phyloP scores from a whole-genome alignment of 2,329 filamentous ascomycete genomes.

The Ustulina deusta region DNA sequence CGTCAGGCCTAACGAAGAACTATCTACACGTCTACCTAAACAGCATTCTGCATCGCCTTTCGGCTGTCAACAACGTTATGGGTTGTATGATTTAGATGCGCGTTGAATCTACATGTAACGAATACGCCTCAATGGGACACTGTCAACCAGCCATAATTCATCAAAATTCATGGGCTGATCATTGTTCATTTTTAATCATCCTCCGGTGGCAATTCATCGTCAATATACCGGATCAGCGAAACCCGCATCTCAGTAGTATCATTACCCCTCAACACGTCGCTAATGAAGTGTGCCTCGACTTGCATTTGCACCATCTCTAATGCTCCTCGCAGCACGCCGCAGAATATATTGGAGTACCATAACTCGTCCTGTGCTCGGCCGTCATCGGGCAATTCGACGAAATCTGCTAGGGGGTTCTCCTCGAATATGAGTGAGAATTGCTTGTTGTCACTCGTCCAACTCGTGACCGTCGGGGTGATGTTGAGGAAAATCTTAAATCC shows the following conservation, averaged over 20 bases:
- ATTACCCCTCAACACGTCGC: constrained; percentile 90
- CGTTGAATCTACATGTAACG: background rate
- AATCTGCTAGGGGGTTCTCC: constrained; percentile 96
- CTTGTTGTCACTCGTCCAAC: constrained; percentile 96
- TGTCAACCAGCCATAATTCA: background rate
- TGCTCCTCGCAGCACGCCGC: constrained; percentile 89
- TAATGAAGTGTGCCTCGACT: constrained; percentile 95
- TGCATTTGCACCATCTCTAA: constrained; percentile 99
- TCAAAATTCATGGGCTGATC: background rate
- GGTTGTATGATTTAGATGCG: background rate
- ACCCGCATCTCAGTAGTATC: constrained; percentile 98
- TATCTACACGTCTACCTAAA: background rate
- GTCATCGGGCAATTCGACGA: constrained; percentile 96
- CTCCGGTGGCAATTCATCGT: constrained; percentile 96
- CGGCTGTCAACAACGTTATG: background rate
- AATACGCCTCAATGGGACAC: background rate
- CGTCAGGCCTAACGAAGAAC: background rate
- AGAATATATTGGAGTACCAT: constrained; percentile 98
- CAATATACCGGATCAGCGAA: constrained; percentile 90
- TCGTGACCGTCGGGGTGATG: constrained; percentile 90
- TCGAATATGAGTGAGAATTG: constrained; percentile 97
- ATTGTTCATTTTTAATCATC: constrained; percentile 74
- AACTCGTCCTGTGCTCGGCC: constrained; percentile 94
- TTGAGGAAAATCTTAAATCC: constrained; percentile 99
- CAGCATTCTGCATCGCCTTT: background rate